phyloP scores from a whole-genome alignment of 306 rosid genomes.

The Malus orientalis region DNA sequence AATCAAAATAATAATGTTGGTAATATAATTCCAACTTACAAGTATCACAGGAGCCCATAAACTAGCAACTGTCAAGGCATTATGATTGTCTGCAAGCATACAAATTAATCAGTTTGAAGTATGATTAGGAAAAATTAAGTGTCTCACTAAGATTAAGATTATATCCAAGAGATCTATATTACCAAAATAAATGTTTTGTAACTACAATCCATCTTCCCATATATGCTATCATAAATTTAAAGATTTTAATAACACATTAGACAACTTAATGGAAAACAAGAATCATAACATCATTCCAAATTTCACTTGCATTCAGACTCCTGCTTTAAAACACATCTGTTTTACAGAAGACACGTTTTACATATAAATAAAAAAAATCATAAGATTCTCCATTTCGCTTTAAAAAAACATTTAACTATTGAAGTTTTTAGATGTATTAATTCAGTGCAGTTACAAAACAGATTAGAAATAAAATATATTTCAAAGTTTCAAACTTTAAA shows the following conservation, averaged over 20 bases:
- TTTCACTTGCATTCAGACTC: background rate
- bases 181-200: background rate
- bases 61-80: slow-evolving; percentile 57
- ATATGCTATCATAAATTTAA: background rate
- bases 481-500: background rate
- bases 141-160: too few species aligned
- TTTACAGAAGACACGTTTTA: background rate
- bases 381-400: background rate
- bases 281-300: background rate
- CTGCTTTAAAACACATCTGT: background rate
- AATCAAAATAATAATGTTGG: background rate
- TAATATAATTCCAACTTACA: slow-evolving; percentile 44
- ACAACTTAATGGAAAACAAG: background rate
- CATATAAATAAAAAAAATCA: background rate
- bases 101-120: background rate
- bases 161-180: background rate
- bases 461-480: background rate
- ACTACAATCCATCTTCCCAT: background rate
- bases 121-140: background rate
- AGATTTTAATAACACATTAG: background rate
- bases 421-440: background rate
- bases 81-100: slow-evolving; percentile 68
- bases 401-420: background rate
- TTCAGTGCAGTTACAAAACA: background rate
- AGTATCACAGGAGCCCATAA: slow-evolving; percentile 79